Evolutionary conservation across 768 basidiomycete genomes (phyloP).

Genomic region (Collybia sp.): DNA sequence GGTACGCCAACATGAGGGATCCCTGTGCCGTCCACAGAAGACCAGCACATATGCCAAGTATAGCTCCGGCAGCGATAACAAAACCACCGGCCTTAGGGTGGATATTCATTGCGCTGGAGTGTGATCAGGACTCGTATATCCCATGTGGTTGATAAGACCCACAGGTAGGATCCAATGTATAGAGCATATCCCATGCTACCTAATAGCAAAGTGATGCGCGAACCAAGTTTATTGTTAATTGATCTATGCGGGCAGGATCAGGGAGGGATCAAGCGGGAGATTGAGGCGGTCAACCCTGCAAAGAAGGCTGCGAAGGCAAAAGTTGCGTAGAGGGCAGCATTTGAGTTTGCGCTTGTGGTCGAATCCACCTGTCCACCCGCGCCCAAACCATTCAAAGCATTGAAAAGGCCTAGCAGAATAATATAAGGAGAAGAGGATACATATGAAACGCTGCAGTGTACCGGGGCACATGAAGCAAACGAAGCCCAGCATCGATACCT

Average conservation of each 20-base stretch:
- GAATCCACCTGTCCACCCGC: slow-evolving; percentile 55
- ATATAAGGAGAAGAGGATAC: neutral
- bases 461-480: slow-evolving; percentile 47
- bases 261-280: neutral
- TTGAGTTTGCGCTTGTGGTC: slow-evolving; percentile 51
- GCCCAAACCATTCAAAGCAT: slow-evolving; percentile 60
- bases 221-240: slow-evolving; percentile 78
- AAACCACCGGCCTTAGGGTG: slow-evolving; percentile 58
- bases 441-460: slow-evolving; percentile 22
- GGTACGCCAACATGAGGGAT: slow-evolving; percentile 81
- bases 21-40: slow-evolving; percentile 84
- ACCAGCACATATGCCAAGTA: slow-evolving; percentile 68
- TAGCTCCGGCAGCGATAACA: slow-evolving; percentile 65
- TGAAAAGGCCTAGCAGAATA: slow-evolving; percentile 45
- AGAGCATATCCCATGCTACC: slow-evolving; percentile 76
- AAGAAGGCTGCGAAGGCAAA: slow-evolving; percentile 64
- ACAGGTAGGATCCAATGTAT: slow-evolving; percentile 74
- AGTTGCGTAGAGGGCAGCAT: slow-evolving; percentile 51
- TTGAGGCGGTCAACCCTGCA: slow-evolving; percentile 44
- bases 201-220: slow-evolving; percentile 64
- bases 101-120: slow-evolving; percentile 60
- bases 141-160: slow-evolving; percentile 15
- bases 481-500: slow-evolving; percentile 50
- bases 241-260: slow-evolving; percentile 36
- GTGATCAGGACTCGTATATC: slow-evolving; percentile 1